Percentiles rank a stretch among this genome's conserved stretches.
These are phyloP conservation scores for Beauveria pseudobassiana DNA, from an alignment of 2,329 filamentous ascomycete genomes.

Conservation along the genomic window DNA sequence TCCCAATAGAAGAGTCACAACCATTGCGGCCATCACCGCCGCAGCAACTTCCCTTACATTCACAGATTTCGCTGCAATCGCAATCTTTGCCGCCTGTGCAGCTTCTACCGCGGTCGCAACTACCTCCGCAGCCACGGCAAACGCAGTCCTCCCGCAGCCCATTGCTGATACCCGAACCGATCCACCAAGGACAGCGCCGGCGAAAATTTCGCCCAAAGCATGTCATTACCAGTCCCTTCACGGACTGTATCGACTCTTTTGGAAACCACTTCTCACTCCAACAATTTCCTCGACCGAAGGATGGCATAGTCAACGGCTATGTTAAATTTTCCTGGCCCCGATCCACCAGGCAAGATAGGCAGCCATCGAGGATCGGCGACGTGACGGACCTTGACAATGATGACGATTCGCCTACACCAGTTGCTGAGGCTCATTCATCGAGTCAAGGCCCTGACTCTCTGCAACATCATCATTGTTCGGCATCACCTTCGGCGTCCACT, in stretches of 20 bases:
- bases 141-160: background rate
- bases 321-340: constrained; percentile 31
- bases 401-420: background rate
- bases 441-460: background rate
- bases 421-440: background rate
- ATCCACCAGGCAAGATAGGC: constrained; percentile 5
- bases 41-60: background rate
- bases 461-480: background rate
- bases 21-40: background rate
- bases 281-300: constrained; percentile 23
- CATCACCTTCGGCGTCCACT: background rate
- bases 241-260: constrained; percentile 23
- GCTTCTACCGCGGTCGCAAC: background rate
- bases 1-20: background rate
- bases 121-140: background rate
- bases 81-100: background rate
- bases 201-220: constrained; percentile 9
- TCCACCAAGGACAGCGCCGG: constrained; percentile 10
- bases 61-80: background rate
- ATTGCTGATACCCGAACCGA: background rate
- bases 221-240: constrained; percentile 25
- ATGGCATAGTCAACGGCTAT: constrained; percentile 30
- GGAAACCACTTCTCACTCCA: constrained; percentile 15
- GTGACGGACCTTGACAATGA: background rate
- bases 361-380: background rate